phyloP scores from a whole-genome alignment of 2,329 filamentous ascomycete species.

The Aspergillus uvarum region DNA sequence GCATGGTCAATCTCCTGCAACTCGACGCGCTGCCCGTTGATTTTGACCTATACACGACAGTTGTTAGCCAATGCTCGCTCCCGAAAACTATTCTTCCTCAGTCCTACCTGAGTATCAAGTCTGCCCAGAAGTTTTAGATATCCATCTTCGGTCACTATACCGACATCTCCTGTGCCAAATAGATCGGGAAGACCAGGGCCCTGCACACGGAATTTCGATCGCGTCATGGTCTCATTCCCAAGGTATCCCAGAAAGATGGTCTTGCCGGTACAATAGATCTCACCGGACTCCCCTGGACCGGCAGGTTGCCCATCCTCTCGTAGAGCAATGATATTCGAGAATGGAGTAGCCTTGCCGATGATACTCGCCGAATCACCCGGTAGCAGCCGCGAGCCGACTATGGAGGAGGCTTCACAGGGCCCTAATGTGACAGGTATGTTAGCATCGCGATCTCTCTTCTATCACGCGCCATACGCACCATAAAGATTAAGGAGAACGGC shows the following conservation, averaged over 20 bases:
- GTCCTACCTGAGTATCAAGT: not conserved
- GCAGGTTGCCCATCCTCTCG: not conserved
- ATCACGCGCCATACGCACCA: not conserved
- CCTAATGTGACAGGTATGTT: not conserved
- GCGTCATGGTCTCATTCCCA: not conserved
- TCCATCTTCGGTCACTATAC: not conserved
- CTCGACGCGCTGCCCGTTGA: not conserved
- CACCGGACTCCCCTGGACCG: not conserved
- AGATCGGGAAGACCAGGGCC: not conserved
- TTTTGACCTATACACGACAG: not conserved
- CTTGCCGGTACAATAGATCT: not conserved
- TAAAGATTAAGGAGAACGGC: not conserved
- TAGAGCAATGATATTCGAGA: not conserved
- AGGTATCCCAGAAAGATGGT: not conserved
- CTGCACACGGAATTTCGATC: not conserved
- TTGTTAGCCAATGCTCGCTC: too few relatives aligned
- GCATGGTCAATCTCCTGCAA: not conserved
- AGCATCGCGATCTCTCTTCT: too few relatives aligned
- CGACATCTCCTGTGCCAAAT: not conserved
- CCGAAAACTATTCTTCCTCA: not conserved
- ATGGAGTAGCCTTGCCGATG: not conserved
- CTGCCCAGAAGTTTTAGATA: not conserved
- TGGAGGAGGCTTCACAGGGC: not conserved
- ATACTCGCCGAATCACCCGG: not conserved
- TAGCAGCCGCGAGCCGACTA: not conserved